phyloP scores from a whole-genome alignment of 768 basidiomycete genomes.

The Boletellus sp. region DNA sequence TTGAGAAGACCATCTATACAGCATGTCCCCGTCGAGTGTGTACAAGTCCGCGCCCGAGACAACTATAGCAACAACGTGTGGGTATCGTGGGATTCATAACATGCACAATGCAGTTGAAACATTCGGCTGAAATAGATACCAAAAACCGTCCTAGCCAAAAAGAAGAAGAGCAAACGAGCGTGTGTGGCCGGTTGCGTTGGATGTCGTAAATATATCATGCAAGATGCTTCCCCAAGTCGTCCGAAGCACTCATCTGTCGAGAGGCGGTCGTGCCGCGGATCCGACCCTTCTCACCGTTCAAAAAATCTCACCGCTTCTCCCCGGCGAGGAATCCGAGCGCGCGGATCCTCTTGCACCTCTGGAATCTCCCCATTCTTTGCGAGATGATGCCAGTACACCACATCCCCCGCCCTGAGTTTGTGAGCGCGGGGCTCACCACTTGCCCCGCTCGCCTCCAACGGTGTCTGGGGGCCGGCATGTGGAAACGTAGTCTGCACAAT shows the following conservation, averaged over 20 bases:
- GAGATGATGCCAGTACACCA: slow-evolving; percentile 76
- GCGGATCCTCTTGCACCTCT: slow-evolving; percentile 57
- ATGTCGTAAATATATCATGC: slow-evolving; percentile 29
- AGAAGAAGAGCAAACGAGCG: slow-evolving; percentile 10
- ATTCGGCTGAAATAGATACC: slow-evolving; percentile 30
- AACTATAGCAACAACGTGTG: slow-evolving; percentile 31
- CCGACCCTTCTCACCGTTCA: slow-evolving; percentile 26
- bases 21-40: slow-evolving; percentile 19
- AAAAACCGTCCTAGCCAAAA: slow-evolving; percentile 18
- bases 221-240: slow-evolving; percentile 6
- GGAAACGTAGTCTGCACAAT: slow-evolving; percentile 12
- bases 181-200: slow-evolving; percentile 13
- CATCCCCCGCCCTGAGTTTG: slow-evolving; percentile 54
- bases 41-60: slow-evolving; percentile 23
- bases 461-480: slow-evolving; percentile 9
- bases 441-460: slow-evolving; percentile 9
- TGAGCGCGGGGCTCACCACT: slow-evolving; percentile 28
- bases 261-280: slow-evolving; percentile 7
- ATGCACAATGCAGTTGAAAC: slow-evolving; percentile 30
- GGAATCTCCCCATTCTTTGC: slow-evolving; percentile 68
- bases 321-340: slow-evolving; percentile 37
- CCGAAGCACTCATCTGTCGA: slow-evolving; percentile 11
- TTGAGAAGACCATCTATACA: slow-evolving; percentile 16
- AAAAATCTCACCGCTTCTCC: slow-evolving; percentile 9
- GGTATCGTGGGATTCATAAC: slow-evolving; percentile 33